Base-by-base conservation (phyloP, 345 rosid genomes). In the Gossypium sturtianum region DNA sequence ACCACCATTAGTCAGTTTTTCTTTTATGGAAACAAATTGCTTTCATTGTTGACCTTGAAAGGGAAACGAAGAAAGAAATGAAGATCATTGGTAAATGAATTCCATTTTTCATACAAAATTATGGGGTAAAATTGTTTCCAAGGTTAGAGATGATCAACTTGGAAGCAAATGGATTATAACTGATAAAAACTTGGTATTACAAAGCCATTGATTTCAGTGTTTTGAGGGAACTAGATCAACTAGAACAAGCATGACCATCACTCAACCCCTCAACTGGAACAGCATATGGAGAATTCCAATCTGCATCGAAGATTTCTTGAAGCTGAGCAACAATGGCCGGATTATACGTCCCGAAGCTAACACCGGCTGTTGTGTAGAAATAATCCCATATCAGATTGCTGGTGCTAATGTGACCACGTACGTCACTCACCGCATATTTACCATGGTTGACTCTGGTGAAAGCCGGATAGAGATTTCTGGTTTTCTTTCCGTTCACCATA, bases 331-430 rank as follows among this genome's bases (percentile, higher is more conserved):
- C 97, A 83, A 91, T 83, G 51, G 78, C 77, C 19, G 86, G 82
- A 63, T 85, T 66, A 77, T 89, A 83, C 4, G 97, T 86, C 54
- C 98, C 96, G 29, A 91, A 91, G 78, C 98, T 82, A 25, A 93
- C 86, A 73, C 96, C 94, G 2, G 97, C 90, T 1, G 98, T 93
- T 0, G 91, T 76, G 57, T 83, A 93, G 83, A 93, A 91, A 77
- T 93, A 93, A 71, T 93, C 98, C 97, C 97, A 90, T 2, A 91
- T 80, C 2, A 91, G 92, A 78, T 94, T 91, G 64, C 92, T 91
- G 1, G 98, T 90, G 47, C 97, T 87, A n/a, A 91, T 80, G 64
- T 94, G 97, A 44, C 93, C 97, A 76, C 92, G 82, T 3, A 81
- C 77, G 38, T 90, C 84, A 12, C 90, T 90, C 1, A 88, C 97